Evolutionary conservation across 2,329 filamentous ascomycete species (phyloP).

Genomic region (Diaporthe sp.): DNA sequence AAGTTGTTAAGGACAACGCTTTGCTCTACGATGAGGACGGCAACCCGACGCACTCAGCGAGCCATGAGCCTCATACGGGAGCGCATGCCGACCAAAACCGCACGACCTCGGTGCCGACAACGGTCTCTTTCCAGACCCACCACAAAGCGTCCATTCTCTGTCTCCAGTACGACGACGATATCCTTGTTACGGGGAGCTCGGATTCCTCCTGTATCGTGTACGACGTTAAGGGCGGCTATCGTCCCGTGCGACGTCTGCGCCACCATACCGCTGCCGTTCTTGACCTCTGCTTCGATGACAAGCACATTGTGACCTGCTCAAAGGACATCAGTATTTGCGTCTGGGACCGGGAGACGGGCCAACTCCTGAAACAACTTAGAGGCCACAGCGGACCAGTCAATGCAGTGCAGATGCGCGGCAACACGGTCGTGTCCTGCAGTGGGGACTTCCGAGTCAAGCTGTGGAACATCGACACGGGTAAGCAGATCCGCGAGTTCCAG

Average conservation of each 20-base stretch:
- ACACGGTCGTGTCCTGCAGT: conserved; percentile 92
- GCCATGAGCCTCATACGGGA: conserved; percentile 54
- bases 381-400: conserved; percentile 96
- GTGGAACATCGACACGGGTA: conserved; percentile 93
- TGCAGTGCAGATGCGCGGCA: conserved; percentile 93
- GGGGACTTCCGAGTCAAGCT: conserved; percentile 94
- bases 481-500: conserved; percentile 89
- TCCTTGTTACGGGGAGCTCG: conserved; percentile 94
- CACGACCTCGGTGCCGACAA: conserved; percentile 63
- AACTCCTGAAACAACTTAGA: conserved; percentile 80
- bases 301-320: conserved; percentile 95
- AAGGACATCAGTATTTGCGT: conserved; percentile 96
- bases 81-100: conserved; percentile 41
- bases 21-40: conserved; percentile 66
- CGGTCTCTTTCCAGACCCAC: conserved; percentile 72
- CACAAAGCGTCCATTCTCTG: conserved; percentile 96
- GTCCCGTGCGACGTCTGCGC: conserved; percentile 81
- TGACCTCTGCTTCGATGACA: conserved; percentile 92
- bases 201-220: conserved; percentile 94
- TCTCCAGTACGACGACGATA: conserved; percentile 91
- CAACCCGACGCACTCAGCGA: conserved; percentile 66
- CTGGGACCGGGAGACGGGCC: conserved; percentile 87
- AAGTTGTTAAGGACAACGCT: conserved; percentile 67
- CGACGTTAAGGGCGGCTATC: conserved; percentile 82
- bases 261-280: conserved; percentile 90